Percentiles rank a stretch among this genome's conserved stretches.
These are phyloP conservation scores for Talaromyces nanjingensis DNA, from an alignment of 495 filamentous ascomycete genomes.

Conservation along the genomic window DNA sequence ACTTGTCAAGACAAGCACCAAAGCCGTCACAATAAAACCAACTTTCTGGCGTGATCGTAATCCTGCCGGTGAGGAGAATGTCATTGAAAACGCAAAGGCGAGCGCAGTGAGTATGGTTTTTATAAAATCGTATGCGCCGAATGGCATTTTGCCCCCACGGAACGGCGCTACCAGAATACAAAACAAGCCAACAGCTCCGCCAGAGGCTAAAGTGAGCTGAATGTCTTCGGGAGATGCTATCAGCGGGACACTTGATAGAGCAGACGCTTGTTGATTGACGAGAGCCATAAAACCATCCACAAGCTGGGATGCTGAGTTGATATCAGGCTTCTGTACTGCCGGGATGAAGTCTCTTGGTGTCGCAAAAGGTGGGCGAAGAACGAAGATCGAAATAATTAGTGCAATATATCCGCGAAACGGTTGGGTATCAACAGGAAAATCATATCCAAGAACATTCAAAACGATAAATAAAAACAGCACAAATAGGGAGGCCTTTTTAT, in stretches of 20 bases:
- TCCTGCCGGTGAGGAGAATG: conserved; percentile 16
- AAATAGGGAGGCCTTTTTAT: conserved; percentile 23
- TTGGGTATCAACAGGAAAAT: conserved; percentile 24
- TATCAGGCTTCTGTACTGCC: neutral
- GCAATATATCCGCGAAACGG: conserved; percentile 39
- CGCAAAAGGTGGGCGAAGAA: conserved; percentile 36
- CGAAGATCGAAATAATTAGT: conserved; percentile 35
- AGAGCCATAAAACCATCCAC: neutral
- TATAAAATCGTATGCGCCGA: conserved; percentile 19
- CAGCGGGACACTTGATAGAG: conserved; percentile 6
- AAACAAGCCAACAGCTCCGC: conserved; percentile 17
- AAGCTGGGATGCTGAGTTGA: neutral
- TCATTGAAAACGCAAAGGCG: conserved; percentile 25
- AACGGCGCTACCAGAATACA: conserved; percentile 13
- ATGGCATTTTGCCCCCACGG: conserved; percentile 16
- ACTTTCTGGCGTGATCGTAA: conserved; percentile 28
- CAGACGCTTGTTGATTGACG: conserved; percentile 1
- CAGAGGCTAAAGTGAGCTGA: conserved; percentile 23
- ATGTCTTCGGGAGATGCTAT: conserved; percentile 20
- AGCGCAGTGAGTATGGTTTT: conserved; percentile 20
- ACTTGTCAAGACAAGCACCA: conserved; percentile 27
- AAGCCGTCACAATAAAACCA: conserved; percentile 26
- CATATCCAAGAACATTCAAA: conserved; percentile 28
- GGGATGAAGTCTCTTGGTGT: conserved; percentile 4
- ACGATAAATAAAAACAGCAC: conserved; percentile 21